Percentiles rank a stretch among this genome's conserved stretches.
phyloP scores from a whole-genome alignment of 192 early-diverging fungal species.

The Ramicandelaber brevisporus region DNA sequence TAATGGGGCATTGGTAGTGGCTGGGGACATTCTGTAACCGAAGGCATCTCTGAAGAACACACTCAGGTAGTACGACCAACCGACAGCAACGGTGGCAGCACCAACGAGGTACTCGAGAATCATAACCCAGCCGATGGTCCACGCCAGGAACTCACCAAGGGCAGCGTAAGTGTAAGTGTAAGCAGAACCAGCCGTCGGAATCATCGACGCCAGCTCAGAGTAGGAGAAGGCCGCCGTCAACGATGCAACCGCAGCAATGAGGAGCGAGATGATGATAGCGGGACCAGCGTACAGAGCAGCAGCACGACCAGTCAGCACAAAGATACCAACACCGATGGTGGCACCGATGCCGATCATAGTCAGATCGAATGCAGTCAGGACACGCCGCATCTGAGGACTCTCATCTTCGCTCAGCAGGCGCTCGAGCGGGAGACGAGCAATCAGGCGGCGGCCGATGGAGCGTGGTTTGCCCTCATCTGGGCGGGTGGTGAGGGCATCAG shows the following conservation, averaged over 20 bases:
- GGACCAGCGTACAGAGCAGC: conserved; percentile 63
- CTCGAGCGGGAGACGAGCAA: conserved; percentile 13
- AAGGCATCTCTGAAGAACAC: conserved; percentile 39
- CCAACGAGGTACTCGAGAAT: conserved; percentile 72
- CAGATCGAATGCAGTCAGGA: conserved; percentile 30
- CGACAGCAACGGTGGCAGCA: conserved; percentile 52
- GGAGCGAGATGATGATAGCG: conserved; percentile 51
- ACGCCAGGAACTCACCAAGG: conserved; percentile 63
- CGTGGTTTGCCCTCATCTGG: no score
- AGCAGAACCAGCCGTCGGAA: conserved; percentile 65
- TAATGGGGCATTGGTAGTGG: conserved; percentile 44
- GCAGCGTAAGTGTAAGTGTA: conserved; percentile 73
- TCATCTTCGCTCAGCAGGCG: conserved; percentile 14
- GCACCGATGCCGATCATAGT: conserved; percentile 39
- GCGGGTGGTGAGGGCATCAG: no score
- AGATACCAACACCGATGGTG: conserved; percentile 64
- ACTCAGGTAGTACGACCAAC: conserved; percentile 65
- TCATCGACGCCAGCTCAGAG: conserved; percentile 65
- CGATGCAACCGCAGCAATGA: conserved; percentile 51
- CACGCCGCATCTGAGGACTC: conserved; percentile 20
- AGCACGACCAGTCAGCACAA: conserved; percentile 48
- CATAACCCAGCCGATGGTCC: conserved; percentile 82
- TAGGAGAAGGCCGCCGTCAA: conserved; percentile 60
- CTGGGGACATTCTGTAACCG: conserved; percentile 11
- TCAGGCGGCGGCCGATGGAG: conserved; percentile 3